A percentile compares a stretch with the other conserved stretches of the same genome.
These are phyloP conservation scores for Brassica napus DNA, from an alignment of 345 rosid species.

Conservation along the genomic window DNA sequence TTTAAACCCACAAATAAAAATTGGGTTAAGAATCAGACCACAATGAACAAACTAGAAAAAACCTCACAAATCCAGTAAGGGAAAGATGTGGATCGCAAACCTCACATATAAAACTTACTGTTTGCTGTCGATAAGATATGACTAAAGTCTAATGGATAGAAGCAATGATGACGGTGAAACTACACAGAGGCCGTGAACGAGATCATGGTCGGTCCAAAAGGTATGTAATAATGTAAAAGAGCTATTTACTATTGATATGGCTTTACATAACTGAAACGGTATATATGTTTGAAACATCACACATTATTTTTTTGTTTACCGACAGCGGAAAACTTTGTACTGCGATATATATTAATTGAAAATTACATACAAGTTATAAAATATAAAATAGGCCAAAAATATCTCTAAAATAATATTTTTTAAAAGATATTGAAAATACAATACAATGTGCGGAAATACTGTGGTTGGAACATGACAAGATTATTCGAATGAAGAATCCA, in stretches of 20 bases:
- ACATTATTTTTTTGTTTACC: neutral
- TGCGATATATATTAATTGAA: neutral
- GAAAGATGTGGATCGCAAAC: neutral
- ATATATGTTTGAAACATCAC: neutral
- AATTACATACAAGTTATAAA: neutral
- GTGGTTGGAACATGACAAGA: conserved; percentile 1
- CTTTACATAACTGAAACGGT: neutral
- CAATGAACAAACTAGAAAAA: neutral
- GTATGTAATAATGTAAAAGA: neutral
- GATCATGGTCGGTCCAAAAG: conserved; percentile 10
- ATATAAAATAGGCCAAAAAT: neutral
- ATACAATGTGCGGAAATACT: conserved; percentile 6
- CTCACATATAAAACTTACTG: neutral
- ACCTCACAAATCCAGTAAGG: neutral
- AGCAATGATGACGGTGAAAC: conserved; percentile 9
- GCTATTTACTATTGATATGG: neutral
- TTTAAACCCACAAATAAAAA: neutral
- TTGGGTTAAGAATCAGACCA: conserved; percentile 1
- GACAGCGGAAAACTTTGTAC: neutral
- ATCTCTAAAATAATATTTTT: neutral
- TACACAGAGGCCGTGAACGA: conserved; percentile 7
- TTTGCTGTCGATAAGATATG: neutral
- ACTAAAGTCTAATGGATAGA: neutral
- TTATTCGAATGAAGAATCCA: neutral
- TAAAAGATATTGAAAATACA: neutral